A percentile compares a stretch with the other conserved stretches of the same genome.
phyloP scores from a whole-genome alignment of 805 yeast genomes.

The Dipodascus geniculatus region DNA sequence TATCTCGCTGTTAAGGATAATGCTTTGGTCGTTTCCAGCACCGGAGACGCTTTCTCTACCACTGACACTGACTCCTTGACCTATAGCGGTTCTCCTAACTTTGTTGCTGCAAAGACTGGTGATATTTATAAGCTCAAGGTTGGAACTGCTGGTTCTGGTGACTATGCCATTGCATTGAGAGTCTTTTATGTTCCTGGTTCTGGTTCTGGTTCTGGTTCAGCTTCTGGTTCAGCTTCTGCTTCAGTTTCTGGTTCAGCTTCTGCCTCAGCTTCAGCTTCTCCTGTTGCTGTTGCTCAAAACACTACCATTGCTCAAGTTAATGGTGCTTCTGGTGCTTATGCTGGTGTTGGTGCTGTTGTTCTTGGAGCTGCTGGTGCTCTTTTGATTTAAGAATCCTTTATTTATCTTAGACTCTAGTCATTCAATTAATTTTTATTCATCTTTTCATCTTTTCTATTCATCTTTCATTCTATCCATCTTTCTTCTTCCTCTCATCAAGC shows the following conservation, averaged over 20 bases:
- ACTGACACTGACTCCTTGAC: neutral
- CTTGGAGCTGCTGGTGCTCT: neutral
- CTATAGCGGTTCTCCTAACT: neutral
- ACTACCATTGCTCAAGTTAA: neutral
- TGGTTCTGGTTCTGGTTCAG: neutral
- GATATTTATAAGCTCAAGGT: neutral
- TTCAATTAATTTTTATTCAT: no score
- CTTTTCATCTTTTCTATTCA: neutral
- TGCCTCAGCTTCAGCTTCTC: neutral
- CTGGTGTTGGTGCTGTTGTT: neutral
- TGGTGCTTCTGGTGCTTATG: neutral
- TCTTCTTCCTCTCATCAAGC: no score
- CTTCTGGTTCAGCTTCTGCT: neutral
- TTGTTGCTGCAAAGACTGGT: neutral
- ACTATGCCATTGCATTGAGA: neutral
- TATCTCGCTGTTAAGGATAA: neutral
- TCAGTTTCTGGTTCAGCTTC: neutral
- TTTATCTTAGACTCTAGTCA: neutral
- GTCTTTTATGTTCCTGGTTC: neutral
- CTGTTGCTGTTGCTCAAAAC: neutral
- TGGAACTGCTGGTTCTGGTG: neutral
- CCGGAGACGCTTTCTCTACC: neutral
- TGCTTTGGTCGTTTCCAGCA: neutral
- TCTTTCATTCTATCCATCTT: no score
- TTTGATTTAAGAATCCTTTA: neutral